phyloP scores from a whole-genome alignment of 345 rosid genomes.

The Eutrema heterophyllum region DNA sequence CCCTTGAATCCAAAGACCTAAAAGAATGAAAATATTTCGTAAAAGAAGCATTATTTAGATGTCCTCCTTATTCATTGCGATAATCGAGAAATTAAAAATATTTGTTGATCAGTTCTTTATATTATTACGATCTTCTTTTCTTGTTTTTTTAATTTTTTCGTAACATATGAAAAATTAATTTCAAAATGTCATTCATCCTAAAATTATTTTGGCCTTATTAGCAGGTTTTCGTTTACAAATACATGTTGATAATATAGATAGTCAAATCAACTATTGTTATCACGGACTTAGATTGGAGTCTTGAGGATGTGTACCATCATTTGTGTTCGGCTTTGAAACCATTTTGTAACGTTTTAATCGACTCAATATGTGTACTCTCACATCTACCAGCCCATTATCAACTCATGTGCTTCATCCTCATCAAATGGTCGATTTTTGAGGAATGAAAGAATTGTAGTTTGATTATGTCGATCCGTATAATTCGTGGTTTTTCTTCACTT shows the following conservation, averaged over 20 bases:
- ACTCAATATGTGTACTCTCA: neutral
- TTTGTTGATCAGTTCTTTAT: neutral
- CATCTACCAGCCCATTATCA: neutral
- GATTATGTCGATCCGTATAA: neutral
- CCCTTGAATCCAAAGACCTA: neutral
- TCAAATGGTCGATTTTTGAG: neutral
- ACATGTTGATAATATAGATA: neutral
- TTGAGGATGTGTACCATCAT: too few relatives aligned
- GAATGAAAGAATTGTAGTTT: neutral
- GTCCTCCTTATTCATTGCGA: neutral
- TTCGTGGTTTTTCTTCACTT: neutral
- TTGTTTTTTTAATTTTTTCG: too few relatives aligned
- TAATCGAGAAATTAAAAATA: neutral
- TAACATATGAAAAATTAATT: neutral
- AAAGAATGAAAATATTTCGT: neutral
- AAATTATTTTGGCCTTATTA: neutral
- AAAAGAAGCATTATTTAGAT: neutral
- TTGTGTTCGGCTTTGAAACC: too few relatives aligned
- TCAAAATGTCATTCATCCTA: neutral
- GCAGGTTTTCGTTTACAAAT: neutral
- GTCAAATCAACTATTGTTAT: neutral
- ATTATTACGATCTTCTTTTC: neutral
- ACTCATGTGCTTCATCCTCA: too few relatives aligned
- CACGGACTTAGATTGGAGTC: too few relatives aligned
- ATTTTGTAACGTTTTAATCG: neutral